A percentile compares a stretch with the other conserved stretches of the same genome.
phyloP scores from a whole-genome alignment of 306 rosid genomes.

The Prunus mume region DNA sequence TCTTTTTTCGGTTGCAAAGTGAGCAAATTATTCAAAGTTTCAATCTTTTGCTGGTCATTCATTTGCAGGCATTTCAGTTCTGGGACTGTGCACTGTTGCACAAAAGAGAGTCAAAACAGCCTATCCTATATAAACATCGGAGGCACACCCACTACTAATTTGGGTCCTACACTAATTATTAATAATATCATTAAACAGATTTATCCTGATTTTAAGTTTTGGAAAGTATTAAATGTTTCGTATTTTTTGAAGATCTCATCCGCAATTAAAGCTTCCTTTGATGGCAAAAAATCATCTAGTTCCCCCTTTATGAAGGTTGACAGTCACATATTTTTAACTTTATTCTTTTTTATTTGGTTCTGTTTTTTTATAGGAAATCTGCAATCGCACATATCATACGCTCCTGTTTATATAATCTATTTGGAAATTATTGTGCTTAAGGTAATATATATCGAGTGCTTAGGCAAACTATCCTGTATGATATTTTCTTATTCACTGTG shows the following conservation, averaged over 20 bases:
- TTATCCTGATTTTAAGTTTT: background rate
- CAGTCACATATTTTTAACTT: background rate
- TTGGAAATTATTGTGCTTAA: background rate
- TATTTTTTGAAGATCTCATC: background rate
- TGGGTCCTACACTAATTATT: background rate
- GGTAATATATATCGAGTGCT: background rate
- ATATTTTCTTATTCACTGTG: too few species aligned
- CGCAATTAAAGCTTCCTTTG: background rate
- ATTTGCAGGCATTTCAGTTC: slow-evolving; percentile 11
- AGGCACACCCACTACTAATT: background rate
- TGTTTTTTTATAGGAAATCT: background rate
- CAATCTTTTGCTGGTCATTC: slow-evolving; percentile 11
- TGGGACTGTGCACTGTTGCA: slow-evolving; percentile 1
- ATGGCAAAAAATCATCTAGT: background rate
- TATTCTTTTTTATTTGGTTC: background rate
- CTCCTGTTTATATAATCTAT: background rate
- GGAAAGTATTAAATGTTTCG: background rate
- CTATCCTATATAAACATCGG: background rate
- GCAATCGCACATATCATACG: background rate
- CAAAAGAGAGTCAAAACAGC: slow-evolving; percentile 4
- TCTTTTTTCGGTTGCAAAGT: background rate
- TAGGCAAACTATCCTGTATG: too few species aligned
- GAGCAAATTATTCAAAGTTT: slow-evolving; percentile 14
- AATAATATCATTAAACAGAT: background rate
- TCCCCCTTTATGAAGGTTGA: background rate